These are phyloP conservation scores for Xylariales sp. DNA, from an alignment of 2,329 filamentous ascomycete species.

Conservation along the genomic window DNA sequence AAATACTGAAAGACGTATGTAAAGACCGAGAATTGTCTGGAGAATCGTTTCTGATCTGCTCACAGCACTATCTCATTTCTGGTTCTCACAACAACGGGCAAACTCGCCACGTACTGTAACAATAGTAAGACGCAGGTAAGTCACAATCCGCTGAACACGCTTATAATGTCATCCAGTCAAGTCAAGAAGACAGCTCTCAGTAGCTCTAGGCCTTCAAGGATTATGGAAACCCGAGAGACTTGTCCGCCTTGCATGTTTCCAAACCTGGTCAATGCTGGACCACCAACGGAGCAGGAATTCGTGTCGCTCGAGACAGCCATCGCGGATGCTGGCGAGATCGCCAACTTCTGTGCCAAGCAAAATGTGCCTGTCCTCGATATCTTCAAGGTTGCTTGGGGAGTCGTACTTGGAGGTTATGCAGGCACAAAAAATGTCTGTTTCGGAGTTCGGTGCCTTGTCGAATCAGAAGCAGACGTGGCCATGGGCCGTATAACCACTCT, in stretches of 20 bases:
- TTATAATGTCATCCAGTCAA: constrained; percentile 1
- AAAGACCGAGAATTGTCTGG: too few relatives aligned
- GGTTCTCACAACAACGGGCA: too few relatives aligned
- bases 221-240: neutral
- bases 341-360: neutral
- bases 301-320: neutral
- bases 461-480: neutral
- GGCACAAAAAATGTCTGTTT: neutral
- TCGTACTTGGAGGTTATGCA: constrained; percentile 1
- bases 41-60: too few relatives aligned
- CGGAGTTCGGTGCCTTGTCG: too few relatives aligned
- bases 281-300: neutral
- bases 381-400: neutral
- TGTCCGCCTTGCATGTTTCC: constrained; percentile 4
- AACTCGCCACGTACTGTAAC: neutral
- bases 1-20: too few relatives aligned
- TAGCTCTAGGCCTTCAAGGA: neutral
- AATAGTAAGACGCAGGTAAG: too few relatives aligned
- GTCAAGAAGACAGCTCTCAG: neutral
- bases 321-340: neutral
- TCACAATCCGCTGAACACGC: neutral
- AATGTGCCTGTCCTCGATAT: neutral
- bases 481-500: neutral
- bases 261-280: neutral
- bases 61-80: too few relatives aligned